phyloP scores from a whole-genome alignment of 2,329 filamentous ascomycete species.

The Leptodontidium sp. region DNA sequence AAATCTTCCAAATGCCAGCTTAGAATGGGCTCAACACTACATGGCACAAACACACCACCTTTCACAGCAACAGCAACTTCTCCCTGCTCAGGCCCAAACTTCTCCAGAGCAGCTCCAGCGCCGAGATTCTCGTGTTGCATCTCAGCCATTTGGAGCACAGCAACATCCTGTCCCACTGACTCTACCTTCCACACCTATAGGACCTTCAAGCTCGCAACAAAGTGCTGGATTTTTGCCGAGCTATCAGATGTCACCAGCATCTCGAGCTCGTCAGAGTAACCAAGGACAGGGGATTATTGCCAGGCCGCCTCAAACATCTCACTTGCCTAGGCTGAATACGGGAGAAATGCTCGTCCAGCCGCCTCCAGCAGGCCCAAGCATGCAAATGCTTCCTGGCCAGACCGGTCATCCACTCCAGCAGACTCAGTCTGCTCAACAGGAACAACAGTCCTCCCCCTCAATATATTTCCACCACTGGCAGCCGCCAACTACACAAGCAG shows the following conservation, averaged over 20 bases:
- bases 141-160: slow-evolving; percentile 37
- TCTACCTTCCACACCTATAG: slow-evolving; percentile 45
- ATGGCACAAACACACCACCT: slow-evolving; percentile 60
- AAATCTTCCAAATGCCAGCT: slow-evolving; percentile 63
- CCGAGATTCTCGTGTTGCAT: slow-evolving; percentile 56
- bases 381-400: slow-evolving; percentile 56
- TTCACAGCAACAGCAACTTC: slow-evolving; percentile 49
- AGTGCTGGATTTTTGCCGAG: slow-evolving; percentile 41
- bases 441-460: slow-evolving; percentile 68
- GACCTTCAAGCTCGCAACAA: slow-evolving; percentile 38
- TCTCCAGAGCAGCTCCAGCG: slow-evolving; percentile 64
- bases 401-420: slow-evolving; percentile 56
- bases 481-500: slow-evolving; percentile 73
- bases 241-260: slow-evolving; percentile 47
- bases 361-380: slow-evolving; percentile 49
- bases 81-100: slow-evolving; percentile 56
- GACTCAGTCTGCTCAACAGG: slow-evolving; percentile 60
- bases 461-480: slow-evolving; percentile 96
- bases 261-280: slow-evolving; percentile 43
- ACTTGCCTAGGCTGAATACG: slow-evolving; percentile 54
- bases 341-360: slow-evolving; percentile 50
- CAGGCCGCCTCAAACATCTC: slow-evolving; percentile 44
- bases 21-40: slow-evolving; percentile 76
- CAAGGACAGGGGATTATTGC: slow-evolving; percentile 40
- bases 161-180: slow-evolving; percentile 42